Base-by-base conservation (phyloP, 495 filamentous ascomycete genomes). In the Annulohypoxylon nitens region DNA sequence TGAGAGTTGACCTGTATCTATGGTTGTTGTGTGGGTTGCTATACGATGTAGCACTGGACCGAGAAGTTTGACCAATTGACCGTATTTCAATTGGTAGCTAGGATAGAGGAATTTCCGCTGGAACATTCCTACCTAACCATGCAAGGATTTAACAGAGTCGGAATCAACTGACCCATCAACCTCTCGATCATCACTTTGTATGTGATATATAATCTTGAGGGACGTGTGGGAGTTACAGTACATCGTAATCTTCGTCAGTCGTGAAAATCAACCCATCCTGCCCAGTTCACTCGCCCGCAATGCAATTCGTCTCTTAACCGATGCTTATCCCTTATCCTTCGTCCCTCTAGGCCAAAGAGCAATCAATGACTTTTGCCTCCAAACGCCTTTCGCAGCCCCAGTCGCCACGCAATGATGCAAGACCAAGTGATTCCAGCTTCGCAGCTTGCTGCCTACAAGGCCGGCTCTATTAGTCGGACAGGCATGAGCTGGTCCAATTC, bases 191-290 rank as follows among this genome's bases (percentile, higher is more conserved):
- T 41, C 41, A 54, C 60, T 36, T 18, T 53, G 39, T 41, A 26
- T 64, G 14, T 41, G 11, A 37, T 25, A 14, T 39, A 25, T 54
- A 33, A 33, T 66, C 64, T 72, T 10, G 64, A 69, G 73, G 73
- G 69, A 75, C 73, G 73, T 71, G 60, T 75, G 64, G 57, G 64
- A 72, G 64, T 75, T 75, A 71, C 64, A 25, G 8, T 62, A 26
- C 37, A 55, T 75, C 69, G 64, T 72, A 71, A 75, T 72, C 69
- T 72, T 75, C 73, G 61, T 69, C 73, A 75, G 69, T 72, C 73
- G 53, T 72, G 12, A 68, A 41, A 41, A 20, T 16, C 48, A 57
- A n/a, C 14, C 57, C 57, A 33, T 62, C 1, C 6, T 53, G 7
- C 9, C 57, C 48, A 33, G 61, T 0, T 11, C 45, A 45, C 60